Conservation (phyloP, 2,329 filamentous ascomycete genomes). For the Apiospora arundinis region DNA sequence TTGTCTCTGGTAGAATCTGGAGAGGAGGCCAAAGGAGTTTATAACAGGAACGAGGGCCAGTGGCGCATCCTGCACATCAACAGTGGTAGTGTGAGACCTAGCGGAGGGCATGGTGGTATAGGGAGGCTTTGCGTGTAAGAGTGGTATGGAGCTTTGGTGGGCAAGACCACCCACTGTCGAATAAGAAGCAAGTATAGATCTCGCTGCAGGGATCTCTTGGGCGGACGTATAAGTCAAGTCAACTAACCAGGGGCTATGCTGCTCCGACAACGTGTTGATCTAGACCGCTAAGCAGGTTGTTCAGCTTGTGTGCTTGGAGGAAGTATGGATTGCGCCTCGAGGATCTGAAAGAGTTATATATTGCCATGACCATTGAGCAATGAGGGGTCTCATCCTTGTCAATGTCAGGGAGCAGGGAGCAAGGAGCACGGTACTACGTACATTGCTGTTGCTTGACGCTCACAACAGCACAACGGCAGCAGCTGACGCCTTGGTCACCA, state of each 20-base stretch:
- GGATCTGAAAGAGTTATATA: constrained; percentile 33
- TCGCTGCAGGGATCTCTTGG: not conserved
- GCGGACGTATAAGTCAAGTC: not conserved
- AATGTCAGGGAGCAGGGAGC: too few relatives aligned
- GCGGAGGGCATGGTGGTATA: constrained; percentile 20
- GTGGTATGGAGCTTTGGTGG: not conserved
- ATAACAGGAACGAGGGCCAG: constrained; percentile 30
- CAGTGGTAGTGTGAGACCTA: constrained; percentile 22
- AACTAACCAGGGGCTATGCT: constrained; percentile 5
- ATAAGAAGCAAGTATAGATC: constrained; percentile 1
- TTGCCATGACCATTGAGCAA: constrained; percentile 28
- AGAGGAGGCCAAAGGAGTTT: constrained; percentile 29
- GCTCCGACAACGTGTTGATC: not conserved
- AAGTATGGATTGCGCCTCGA: not conserved
- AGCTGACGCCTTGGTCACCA: constrained; percentile 18
- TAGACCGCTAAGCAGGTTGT: not conserved
- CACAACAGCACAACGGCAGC: not conserved
- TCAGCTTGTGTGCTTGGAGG: constrained; percentile 13
- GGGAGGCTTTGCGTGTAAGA: not conserved
- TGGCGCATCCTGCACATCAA: constrained; percentile 32
- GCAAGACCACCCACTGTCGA: constrained; percentile 8
- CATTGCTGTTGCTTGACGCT: not conserved
- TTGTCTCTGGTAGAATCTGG: constrained; percentile 31
- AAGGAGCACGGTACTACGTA: not conserved
- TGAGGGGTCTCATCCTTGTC: constrained; percentile 31